Conservation (phyloP, 2,329 filamentous ascomycete genomes). For the Neoascochyta sp. region DNA sequence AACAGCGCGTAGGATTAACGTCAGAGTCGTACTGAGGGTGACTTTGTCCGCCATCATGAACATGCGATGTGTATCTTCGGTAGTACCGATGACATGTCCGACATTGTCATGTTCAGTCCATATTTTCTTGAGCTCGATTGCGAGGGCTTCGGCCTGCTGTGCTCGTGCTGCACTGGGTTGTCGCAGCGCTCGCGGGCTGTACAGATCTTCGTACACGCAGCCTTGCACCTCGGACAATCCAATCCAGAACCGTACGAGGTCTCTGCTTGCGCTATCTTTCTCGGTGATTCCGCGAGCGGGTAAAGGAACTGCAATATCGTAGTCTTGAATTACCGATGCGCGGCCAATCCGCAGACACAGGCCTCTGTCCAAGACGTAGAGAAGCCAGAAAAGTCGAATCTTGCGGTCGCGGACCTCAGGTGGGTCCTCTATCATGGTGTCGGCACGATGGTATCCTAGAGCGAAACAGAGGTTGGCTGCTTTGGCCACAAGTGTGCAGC, state of each 20-base stretch:
- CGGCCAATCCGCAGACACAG: constrained; percentile 38
- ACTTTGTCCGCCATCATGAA: constrained; percentile 26
- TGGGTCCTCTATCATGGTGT: constrained; percentile 7
- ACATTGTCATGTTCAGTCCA: constrained; percentile 7
- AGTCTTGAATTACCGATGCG: constrained; percentile 33
- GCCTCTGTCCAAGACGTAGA: constrained; percentile 38
- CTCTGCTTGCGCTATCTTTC: constrained; percentile 11
- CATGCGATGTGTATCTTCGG: constrained; percentile 30
- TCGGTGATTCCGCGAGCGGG: constrained; percentile 8
- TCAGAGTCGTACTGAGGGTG: constrained; percentile 35
- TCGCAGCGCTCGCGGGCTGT: constrained; percentile 25
- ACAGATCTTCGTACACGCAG: constrained; percentile 34
- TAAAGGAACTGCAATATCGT: constrained; percentile 25
- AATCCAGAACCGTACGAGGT: constrained; percentile 3
- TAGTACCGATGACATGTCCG: constrained; percentile 10
- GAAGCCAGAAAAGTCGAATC: constrained; percentile 36
- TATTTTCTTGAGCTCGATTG: constrained; percentile 6
- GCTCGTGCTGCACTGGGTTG: constrained; percentile 5
- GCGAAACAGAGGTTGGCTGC: constrained; percentile 36
- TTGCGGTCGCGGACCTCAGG: constrained; percentile 6
- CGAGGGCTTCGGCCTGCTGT: constrained; percentile 8
- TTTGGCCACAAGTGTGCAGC: constrained; percentile 40
- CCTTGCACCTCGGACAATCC: constrained; percentile 25
- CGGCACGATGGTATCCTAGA: constrained; percentile 31
- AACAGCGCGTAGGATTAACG: constrained; percentile 34